phyloP scores from a whole-genome alignment of 495 filamentous ascomycete species.

The Penicillium angulare region DNA sequence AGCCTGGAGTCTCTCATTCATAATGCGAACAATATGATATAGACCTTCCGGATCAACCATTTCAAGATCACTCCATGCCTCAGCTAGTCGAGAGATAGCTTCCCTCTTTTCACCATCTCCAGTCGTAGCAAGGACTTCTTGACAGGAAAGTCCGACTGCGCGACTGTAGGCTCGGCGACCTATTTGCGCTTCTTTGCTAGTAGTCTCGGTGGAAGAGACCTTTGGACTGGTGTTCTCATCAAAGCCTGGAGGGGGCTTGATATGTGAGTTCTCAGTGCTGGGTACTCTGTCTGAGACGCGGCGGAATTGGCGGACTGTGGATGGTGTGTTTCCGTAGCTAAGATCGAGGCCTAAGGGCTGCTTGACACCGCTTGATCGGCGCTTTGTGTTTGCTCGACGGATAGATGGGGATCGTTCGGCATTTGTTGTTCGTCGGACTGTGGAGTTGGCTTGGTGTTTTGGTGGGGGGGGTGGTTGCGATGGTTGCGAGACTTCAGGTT shows the following conservation, averaged over 20 bases:
- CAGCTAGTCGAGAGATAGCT: constrained; percentile 72
- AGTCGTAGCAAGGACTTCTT: constrained; percentile 79
- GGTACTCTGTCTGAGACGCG: constrained; percentile 72
- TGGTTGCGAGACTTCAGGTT: no score
- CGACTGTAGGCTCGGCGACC: constrained; percentile 78
- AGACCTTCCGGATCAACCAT: constrained; percentile 87
- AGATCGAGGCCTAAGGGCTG: constrained; percentile 79
- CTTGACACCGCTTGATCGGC: constrained; percentile 59
- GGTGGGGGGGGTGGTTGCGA: constrained; percentile 31
- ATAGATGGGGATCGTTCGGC: constrained; percentile 43
- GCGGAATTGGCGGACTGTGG: constrained; percentile 85
- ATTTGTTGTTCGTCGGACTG: constrained; percentile 54
- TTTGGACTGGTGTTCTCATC: constrained; percentile 50
- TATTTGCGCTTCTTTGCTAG: constrained; percentile 75
- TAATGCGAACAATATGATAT: constrained; percentile 73
- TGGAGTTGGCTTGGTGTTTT: constrained; percentile 43
- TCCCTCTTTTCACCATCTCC: constrained; percentile 72
- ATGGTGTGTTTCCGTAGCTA: constrained; percentile 86
- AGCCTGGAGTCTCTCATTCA: constrained; percentile 59
- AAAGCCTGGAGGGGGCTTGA: constrained; percentile 28
- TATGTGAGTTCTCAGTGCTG: constrained; percentile 26
- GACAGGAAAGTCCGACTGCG: constrained; percentile 74
- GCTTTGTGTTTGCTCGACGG: constrained; percentile 44
- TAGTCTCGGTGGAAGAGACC: constrained; percentile 26
- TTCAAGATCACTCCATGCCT: constrained; percentile 82